Conservation (phyloP, 2,329 filamentous ascomycete species). For the Alternaria gaisen region DNA sequence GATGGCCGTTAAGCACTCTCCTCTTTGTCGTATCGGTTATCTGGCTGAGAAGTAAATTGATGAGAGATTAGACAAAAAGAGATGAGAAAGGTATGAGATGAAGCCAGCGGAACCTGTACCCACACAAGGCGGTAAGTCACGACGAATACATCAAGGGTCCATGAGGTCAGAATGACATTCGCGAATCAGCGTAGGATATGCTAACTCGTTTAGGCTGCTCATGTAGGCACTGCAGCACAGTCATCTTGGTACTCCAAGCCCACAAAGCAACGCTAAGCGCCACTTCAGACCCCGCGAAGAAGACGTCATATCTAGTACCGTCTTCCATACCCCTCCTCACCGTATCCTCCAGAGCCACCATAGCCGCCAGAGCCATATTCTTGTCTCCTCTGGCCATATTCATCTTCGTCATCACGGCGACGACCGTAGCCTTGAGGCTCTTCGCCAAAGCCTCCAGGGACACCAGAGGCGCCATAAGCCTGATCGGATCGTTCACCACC, state of each 20-base stretch:
- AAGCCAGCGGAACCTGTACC: background rate
- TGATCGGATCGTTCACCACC: conserved; percentile 21
- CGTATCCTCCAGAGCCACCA: conserved; percentile 16
- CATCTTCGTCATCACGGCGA: conserved; percentile 22
- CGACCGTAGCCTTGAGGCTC: conserved; percentile 21
- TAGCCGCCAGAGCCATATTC: conserved; percentile 28
- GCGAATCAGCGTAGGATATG: background rate
- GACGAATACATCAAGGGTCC: background rate
- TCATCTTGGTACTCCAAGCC: conserved; percentile 10
- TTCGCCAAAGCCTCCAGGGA: conserved; percentile 23
- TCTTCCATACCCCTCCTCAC: conserved; percentile 30
- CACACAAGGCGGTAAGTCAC: background rate
- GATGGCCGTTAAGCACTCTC: background rate
- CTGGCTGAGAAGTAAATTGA: background rate
- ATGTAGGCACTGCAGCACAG: conserved; percentile 2
- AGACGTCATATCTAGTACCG: conserved; percentile 24
- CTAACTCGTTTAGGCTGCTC: background rate
- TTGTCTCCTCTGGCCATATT: conserved; percentile 28
- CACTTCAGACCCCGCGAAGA: background rate
- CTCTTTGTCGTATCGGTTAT: background rate
- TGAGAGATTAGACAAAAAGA: background rate
- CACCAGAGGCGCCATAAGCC: conserved; percentile 19
- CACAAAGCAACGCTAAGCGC: background rate
- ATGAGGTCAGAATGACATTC: background rate
- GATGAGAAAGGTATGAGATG: background rate